Evolutionary conservation across 2,329 filamentous ascomycete genomes (phyloP).

Genomic region (Colletotrichum orbiculare): DNA sequence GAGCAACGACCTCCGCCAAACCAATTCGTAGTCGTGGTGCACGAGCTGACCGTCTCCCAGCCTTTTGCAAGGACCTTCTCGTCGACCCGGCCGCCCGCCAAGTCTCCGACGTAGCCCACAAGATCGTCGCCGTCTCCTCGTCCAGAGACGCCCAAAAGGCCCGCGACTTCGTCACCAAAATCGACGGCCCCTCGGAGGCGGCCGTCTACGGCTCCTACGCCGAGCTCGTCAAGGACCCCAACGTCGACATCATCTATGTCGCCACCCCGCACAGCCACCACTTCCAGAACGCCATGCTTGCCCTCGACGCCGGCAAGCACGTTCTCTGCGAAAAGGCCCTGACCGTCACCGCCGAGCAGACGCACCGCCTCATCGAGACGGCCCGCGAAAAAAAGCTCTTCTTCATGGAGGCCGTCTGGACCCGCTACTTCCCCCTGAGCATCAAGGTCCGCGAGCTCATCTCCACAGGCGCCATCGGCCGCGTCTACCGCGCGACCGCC

Average conservation of each 20-base stretch:
- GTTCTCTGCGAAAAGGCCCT: constrained; percentile 93
- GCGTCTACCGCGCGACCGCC: constrained; percentile 68
- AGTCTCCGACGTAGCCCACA: constrained; percentile 79
- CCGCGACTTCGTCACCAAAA: constrained; percentile 76
- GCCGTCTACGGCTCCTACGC: constrained; percentile 84
- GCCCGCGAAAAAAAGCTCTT: constrained; percentile 79
- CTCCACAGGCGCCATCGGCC: constrained; percentile 64
- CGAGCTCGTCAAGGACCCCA: constrained; percentile 80
- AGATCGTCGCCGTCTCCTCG: constrained; percentile 82
- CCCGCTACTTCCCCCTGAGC: constrained; percentile 86
- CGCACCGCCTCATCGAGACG: constrained; percentile 76
- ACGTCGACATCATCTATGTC: constrained; percentile 88
- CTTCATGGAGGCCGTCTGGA: constrained; percentile 92
- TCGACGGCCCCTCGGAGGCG: constrained; percentile 74
- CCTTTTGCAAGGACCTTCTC: constrained; percentile 82
- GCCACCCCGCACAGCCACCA: constrained; percentile 93
- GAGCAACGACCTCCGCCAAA: neutral
- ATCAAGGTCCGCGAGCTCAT: constrained; percentile 78
- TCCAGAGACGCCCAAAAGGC: constrained; percentile 78
- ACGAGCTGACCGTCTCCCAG: constrained; percentile 45
- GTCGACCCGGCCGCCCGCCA: constrained; percentile 76
- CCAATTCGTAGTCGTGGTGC: no score
- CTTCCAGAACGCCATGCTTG: constrained; percentile 91
- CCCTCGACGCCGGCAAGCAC: constrained; percentile 84
- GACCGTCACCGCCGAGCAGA: constrained; percentile 84